Conservation (phyloP, 73 alveolate species). For the Paramecium sexaurelia region DNA sequence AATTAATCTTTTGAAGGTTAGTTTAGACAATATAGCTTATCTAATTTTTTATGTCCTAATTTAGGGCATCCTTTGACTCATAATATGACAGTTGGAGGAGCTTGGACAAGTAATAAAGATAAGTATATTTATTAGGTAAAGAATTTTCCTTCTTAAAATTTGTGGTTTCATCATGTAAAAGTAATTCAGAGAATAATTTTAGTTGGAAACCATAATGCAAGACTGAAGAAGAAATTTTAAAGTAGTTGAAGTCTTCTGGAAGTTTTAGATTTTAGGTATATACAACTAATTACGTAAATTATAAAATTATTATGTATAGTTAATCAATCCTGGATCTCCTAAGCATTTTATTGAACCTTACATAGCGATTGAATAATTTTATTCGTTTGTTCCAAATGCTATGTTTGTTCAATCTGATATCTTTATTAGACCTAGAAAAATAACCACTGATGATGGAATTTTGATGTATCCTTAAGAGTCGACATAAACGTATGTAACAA, state of each 20-base stretch:
- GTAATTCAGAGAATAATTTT: neutral
- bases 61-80: neutral
- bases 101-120: neutral
- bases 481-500: neutral
- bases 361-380: neutral
- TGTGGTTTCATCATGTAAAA: slow-evolving; percentile 17
- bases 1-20: neutral
- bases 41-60: slow-evolving; percentile 32
- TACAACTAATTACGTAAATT: slow-evolving; percentile 18
- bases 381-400: slow-evolving; percentile 17
- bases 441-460: slow-evolving; percentile 37
- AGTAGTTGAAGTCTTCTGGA: neutral
- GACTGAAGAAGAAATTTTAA: neutral
- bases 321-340: neutral
- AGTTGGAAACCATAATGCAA: slow-evolving; percentile 61
- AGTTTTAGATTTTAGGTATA: slow-evolving; percentile 45
- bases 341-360: neutral
- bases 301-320: neutral
- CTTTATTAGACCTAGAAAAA: neutral
- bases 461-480: neutral
- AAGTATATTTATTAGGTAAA: neutral
- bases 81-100: neutral
- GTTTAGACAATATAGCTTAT: neutral
- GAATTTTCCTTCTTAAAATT: slow-evolving; percentile 30
- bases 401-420: slow-evolving; percentile 65